Evolutionary conservation across 2,329 filamentous ascomycete genomes (phyloP).

Genomic region (Atkinsonella texensis): DNA sequence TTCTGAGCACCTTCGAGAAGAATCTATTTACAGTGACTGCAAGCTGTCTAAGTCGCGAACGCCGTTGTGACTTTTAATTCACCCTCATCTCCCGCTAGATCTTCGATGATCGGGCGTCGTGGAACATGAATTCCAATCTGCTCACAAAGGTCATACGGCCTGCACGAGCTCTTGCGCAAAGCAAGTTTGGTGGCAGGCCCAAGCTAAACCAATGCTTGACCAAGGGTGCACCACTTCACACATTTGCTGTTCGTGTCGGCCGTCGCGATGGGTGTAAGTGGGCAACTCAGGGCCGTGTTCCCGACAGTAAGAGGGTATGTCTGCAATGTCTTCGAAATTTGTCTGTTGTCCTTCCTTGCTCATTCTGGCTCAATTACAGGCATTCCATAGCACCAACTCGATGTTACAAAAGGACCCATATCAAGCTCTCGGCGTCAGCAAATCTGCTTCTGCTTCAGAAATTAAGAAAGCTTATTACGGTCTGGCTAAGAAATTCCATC

Average conservation of each 20-base stretch:
- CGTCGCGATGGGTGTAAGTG: constrained; percentile 11
- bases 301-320: constrained; percentile 18
- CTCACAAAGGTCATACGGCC: constrained; percentile 35
- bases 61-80: background rate
- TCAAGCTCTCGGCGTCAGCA: constrained; percentile 70
- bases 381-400: constrained; percentile 49
- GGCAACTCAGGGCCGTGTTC: constrained; percentile 8
- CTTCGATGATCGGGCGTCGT: constrained; percentile 17
- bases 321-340: background rate
- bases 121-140: constrained; percentile 35
- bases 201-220: constrained; percentile 28
- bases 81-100: background rate
- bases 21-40: constrained; percentile 2
- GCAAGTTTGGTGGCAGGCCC: constrained; percentile 25
- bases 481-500: constrained; percentile 93
- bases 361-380: constrained; percentile 17
- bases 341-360: background rate
- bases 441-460: constrained; percentile 67
- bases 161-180: constrained; percentile 32
- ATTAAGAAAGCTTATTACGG: constrained; percentile 99
- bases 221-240: constrained; percentile 25
- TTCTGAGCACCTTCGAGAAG: constrained; percentile 6
- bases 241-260: constrained; percentile 13
- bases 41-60: background rate
- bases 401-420: constrained; percentile 68